A percentile compares a stretch with the other conserved stretches of the same genome.
Evolutionary conservation across 331 rosid genomes (phyloP).

Genomic region (Pyrus hybrid): DNA sequence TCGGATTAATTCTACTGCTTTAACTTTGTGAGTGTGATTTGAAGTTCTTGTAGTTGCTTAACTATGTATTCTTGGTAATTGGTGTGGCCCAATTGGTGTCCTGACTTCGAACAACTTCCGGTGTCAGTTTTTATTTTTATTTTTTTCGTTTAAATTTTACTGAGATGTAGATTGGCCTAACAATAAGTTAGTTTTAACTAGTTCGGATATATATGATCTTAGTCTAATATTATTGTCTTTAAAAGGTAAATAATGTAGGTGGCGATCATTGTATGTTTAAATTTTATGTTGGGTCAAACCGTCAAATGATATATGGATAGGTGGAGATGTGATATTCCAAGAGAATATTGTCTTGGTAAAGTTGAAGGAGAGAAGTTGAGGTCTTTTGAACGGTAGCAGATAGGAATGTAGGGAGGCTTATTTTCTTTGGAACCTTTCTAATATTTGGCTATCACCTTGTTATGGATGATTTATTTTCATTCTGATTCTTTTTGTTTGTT

Average conservation of each 20-base stretch:
- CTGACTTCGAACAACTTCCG: neutral
- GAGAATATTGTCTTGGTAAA: neutral
- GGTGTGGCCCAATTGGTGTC: neutral
- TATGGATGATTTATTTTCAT: neutral
- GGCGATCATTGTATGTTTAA: neutral
- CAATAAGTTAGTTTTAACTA: neutral
- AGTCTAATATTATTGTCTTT: neutral
- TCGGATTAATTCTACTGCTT: neutral
- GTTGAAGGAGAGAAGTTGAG: neutral
- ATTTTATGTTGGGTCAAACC: neutral
- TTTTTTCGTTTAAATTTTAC: neutral
- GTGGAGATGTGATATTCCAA: neutral
- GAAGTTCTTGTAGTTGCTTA: neutral
- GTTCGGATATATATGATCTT: neutral
- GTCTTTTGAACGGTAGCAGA: neutral
- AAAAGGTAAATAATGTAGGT: neutral
- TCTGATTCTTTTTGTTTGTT: neutral
- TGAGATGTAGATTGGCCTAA: neutral
- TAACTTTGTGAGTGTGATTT: neutral
- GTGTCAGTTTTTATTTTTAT: too few species aligned
- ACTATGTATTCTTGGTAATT: neutral
- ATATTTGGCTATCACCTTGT: neutral
- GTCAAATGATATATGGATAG: neutral
- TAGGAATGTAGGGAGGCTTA: neutral
- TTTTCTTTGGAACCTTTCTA: neutral